phyloP scores from a whole-genome alignment of 2,329 filamentous ascomycete species.

The Tolypocladium nubicola region DNA sequence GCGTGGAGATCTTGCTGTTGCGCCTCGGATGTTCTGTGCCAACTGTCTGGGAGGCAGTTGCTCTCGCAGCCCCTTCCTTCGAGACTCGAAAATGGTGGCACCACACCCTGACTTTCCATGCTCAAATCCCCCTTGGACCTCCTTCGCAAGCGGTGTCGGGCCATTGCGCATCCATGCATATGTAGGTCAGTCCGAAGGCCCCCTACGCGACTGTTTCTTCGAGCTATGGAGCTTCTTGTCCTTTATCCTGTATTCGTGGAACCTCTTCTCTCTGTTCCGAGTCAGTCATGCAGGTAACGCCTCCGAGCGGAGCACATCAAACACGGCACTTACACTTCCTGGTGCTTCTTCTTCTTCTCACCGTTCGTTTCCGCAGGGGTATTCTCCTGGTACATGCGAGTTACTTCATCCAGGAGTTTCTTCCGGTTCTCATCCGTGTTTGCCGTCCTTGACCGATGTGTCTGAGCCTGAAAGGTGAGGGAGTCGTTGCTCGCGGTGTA shows the following conservation, averaged over 20 bases:
- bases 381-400: conserved; percentile 32
- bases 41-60: neutral
- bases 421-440: conserved; percentile 43
- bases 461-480: conserved; percentile 45
- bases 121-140: neutral
- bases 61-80: neutral
- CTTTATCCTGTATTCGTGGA: conserved; percentile 32
- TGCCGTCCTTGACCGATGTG: conserved; percentile 37
- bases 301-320: neutral
- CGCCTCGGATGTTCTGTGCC: neutral
- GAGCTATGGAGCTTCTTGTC: conserved; percentile 37
- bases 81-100: neutral
- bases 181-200: conserved; percentile 16
- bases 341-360: conserved; percentile 37
- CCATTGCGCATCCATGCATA: neutral
- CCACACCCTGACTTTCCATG: neutral
- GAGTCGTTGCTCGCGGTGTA: conserved; percentile 41
- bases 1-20: neutral
- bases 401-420: conserved; percentile 38
- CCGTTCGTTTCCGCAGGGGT: conserved; percentile 35
- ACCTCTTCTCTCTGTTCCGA: conserved; percentile 32
- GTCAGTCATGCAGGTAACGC: conserved; percentile 2
- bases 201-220: conserved; percentile 38
- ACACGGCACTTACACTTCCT: conserved; percentile 28
- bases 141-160: neutral